These are phyloP conservation scores for Populus hybrid DNA, from an alignment of 441 rosid genomes.

Conservation along the genomic window DNA sequence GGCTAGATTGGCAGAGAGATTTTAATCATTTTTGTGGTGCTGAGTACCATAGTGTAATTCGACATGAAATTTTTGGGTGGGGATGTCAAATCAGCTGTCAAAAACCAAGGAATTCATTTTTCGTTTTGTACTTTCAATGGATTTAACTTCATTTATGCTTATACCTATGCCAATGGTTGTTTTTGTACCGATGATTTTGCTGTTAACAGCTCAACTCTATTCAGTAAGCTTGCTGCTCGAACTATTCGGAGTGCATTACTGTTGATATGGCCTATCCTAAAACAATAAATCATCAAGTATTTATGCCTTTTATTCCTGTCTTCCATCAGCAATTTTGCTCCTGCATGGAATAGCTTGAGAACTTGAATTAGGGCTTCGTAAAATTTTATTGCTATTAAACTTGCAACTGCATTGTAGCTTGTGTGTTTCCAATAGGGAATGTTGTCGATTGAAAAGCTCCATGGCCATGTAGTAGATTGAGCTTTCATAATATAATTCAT, in stretches of 20 bases:
- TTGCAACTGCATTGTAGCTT: neutral
- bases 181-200: neutral
- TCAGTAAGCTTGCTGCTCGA: too few relatives aligned
- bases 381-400: neutral
- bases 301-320: neutral
- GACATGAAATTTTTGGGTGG: neutral
- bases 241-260: too few relatives aligned
- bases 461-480: neutral
- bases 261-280: too few relatives aligned
- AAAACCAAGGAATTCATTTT: neutral
- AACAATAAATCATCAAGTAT: neutral
- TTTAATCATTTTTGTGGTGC: constrained; percentile 25
- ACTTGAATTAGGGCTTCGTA: neutral
- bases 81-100: neutral
- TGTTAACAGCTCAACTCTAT: neutral
- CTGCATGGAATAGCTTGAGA: neutral
- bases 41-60: neutral
- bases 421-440: neutral
- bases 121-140: neutral
- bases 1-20: constrained; percentile 61
- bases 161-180: neutral
- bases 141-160: neutral
- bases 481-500: neutral
- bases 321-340: neutral
- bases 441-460: neutral